These are phyloP conservation scores for Craspedostauros australis DNA, from an alignment of 108 stramenopile genomes.

Conservation along the genomic window DNA sequence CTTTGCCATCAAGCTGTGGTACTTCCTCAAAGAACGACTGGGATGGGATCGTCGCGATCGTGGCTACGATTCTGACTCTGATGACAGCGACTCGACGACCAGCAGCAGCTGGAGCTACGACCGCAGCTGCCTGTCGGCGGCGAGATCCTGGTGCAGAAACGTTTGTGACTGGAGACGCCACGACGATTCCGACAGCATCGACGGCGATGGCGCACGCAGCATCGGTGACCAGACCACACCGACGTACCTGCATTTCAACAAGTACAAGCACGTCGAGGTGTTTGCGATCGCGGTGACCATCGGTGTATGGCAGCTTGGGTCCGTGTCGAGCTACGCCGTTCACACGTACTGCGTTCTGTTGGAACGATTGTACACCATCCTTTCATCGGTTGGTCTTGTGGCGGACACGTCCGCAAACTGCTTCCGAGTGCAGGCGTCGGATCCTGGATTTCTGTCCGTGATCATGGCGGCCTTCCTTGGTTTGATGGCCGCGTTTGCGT, in stretches of 20 bases:
- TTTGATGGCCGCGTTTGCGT: conserved; percentile 17
- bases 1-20: conserved; percentile 14
- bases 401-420: conserved; percentile 23
- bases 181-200: too few relatives aligned
- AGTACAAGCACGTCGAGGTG: conserved; percentile 76
- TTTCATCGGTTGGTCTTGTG: conserved; percentile 25
- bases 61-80: too few relatives aligned
- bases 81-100: too few relatives aligned
- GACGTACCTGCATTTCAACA: conserved; percentile 31
- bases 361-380: conserved; percentile 7
- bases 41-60: too few relatives aligned
- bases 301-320: conserved; percentile 68
- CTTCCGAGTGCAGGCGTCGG: conserved; percentile 21
- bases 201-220: too few relatives aligned
- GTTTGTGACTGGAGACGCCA: too few relatives aligned
- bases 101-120: too few relatives aligned
- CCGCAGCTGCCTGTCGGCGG: too few relatives aligned
- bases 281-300: conserved; percentile 55
- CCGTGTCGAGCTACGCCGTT: conserved; percentile 48
- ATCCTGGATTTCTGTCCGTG: conserved; percentile 22
- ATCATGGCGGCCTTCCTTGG: conserved; percentile 23
- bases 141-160: too few relatives aligned
- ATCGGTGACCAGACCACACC: too few relatives aligned
- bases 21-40: conserved; percentile 15
- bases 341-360: conserved; percentile 52